phyloP scores from a whole-genome alignment of 768 basidiomycete genomes.

The Boletus rufocinnamomeus region DNA sequence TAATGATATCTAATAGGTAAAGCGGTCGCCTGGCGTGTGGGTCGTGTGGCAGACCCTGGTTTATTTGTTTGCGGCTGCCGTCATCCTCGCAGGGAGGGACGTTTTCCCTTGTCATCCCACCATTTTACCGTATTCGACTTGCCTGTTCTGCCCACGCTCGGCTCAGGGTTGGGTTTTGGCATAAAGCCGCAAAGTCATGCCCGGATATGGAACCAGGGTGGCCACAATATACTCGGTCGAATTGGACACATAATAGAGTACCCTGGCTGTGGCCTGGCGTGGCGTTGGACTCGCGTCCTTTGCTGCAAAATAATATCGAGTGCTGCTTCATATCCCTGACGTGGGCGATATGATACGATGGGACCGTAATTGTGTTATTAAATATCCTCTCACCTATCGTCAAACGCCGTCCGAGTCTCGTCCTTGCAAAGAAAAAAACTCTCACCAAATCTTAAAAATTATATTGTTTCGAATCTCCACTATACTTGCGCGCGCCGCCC shows the following conservation, averaged over 20 bases:
- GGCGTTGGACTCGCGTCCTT: not conserved
- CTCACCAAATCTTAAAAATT: slow-evolving; percentile 5
- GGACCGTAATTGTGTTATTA: too few species aligned
- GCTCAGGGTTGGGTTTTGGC: slow-evolving; percentile 6
- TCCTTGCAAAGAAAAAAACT: not conserved
- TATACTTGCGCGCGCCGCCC: not conserved
- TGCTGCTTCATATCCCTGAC: not conserved
- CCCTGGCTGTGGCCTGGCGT: not conserved
- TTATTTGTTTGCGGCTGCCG: slow-evolving; percentile 17
- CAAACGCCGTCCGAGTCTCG: not conserved
- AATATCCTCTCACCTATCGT: slow-evolving; percentile 6
- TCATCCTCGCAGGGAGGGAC: slow-evolving; percentile 7
- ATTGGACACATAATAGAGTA: not conserved
- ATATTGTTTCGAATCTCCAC: not conserved
- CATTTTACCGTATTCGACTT: slow-evolving; percentile 17
- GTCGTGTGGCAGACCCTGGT: slow-evolving; percentile 19
- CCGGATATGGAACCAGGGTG: slow-evolving; percentile 15
- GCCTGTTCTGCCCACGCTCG: slow-evolving; percentile 7
- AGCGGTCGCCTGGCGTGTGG: slow-evolving; percentile 4
- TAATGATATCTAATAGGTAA: not conserved
- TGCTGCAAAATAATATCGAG: slow-evolving; percentile 2
- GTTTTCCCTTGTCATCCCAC: not conserved
- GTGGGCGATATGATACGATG: not conserved
- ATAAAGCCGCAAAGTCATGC: slow-evolving; percentile 19
- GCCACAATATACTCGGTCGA: slow-evolving; percentile 7